Evolutionary conservation across 2,329 filamentous ascomycete species (phyloP), one percentile per base, ranked within the genome.

Genomic region (Metarhizium anisopliae): DNA sequence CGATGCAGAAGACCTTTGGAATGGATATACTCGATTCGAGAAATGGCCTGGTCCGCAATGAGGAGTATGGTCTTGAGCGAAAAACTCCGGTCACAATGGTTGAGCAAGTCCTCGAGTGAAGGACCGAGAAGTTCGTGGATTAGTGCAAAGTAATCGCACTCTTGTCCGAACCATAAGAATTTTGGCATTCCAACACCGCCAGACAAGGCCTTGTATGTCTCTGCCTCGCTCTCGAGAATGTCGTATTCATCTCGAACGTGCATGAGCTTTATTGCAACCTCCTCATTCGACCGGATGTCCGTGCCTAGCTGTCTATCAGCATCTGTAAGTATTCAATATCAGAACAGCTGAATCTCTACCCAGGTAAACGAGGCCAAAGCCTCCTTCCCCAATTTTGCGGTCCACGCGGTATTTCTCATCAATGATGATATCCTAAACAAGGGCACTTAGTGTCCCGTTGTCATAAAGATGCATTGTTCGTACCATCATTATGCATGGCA

Each of bases 81-180:
- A 79, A 97, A 97, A 74, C 96, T 96, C 74, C 93, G 89, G 85
- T 96, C 96, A 85, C 94, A 97, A 75, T 97, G 97, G 84, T 97
- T 97, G 89, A 99, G 97, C 40, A 99, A 83, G 71, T 99, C 94
- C 76, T 99, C 94, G 73, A 99, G 78, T 68, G 88, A 94, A 63
- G 94, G 94, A 38, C 94, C 94, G 56, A 99, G 88, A 30, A 99
- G 86, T 69, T 99, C 94, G 62, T 97, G 85, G 52, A 99, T 94
- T 92, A 99, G 96, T 72, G 93, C 94, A 76, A 97, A 97, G 84
- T 97, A 97, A 78, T 97, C 94, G 75, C 93, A 96, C 77, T 99
- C 94, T 59, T 92, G 96, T 64, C 94, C 94, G 74, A 96, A 99
- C 94, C 93, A 99, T 75, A 92, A 90, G 69, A 97, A 94, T 69